Evolutionary conservation across 371 early-diverging fungal genomes (phyloP).

Genomic region (Rhizopus delemar): DNA sequence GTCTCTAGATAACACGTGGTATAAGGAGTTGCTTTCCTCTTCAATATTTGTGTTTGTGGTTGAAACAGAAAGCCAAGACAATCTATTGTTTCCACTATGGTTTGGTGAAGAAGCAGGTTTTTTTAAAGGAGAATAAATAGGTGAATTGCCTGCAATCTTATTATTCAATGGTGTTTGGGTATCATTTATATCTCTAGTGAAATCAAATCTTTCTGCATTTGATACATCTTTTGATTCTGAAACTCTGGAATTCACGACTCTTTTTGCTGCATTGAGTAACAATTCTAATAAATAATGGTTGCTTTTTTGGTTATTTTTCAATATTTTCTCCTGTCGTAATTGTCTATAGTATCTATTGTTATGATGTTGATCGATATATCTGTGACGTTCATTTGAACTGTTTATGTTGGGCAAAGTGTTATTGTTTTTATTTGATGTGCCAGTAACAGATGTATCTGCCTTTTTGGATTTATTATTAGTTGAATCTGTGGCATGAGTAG

Average conservation of each 20-base stretch:
- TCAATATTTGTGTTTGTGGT: slow-evolving; percentile 1
- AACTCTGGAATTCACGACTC: slow-evolving; percentile 41
- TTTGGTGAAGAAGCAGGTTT: slow-evolving; percentile 3
- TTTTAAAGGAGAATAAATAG: background rate
- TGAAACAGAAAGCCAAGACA: slow-evolving; percentile 16
- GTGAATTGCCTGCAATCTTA: background rate
- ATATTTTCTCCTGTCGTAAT: slow-evolving; percentile 2
- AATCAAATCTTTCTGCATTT: slow-evolving; percentile 15
- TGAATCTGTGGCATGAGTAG: slow-evolving; percentile 5
- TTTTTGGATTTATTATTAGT: background rate
- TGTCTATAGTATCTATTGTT: slow-evolving; percentile 4
- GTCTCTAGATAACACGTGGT: slow-evolving; percentile 3
- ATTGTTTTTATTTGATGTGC: slow-evolving; percentile 29
- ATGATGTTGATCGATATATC: slow-evolving; percentile 19
- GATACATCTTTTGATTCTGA: slow-evolving; percentile 26
- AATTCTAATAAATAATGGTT: slow-evolving; percentile 20
- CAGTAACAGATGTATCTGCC: slow-evolving; percentile 23
- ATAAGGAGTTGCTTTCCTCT: slow-evolving; percentile 1
- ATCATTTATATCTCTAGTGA: background rate
- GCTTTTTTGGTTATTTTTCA: slow-evolving; percentile 6
- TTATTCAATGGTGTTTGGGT: background rate
- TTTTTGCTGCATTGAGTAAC: slow-evolving; percentile 30
- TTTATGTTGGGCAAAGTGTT: slow-evolving; percentile 14
- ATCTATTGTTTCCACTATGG: slow-evolving; percentile 7
- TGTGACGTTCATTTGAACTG: slow-evolving; percentile 2